Evolutionary conservation across 2,329 filamentous ascomycete genomes (phyloP), one percentile per base, ranked within the genome.

Genomic region (Sclerotinia trifoliorum): DNA sequence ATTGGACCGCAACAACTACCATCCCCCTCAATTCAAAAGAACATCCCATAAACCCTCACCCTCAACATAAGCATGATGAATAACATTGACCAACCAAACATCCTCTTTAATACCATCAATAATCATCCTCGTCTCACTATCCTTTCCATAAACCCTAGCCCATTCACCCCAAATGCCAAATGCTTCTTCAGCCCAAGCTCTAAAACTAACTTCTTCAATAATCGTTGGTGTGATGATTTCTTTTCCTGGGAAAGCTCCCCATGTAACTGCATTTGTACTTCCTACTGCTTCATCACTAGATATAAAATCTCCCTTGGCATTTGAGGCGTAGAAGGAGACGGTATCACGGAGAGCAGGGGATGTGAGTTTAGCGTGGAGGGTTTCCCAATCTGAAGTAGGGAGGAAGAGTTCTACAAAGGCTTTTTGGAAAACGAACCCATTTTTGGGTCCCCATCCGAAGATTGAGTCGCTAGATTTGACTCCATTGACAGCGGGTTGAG

Each of bases 351-450:
- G 81, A 66, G 87, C 86, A 1, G 63, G 35, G 48, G 85, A 80
- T 15, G 80, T 81, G 65, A 98, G 85, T 69, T 87, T 85, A 5
- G 84, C 83, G 71, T 86, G 85, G 44, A 99, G 83, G 1, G 78
- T 78, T 21, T 81, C 79, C 89, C 93, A 98, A 78, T 94, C 91
- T 0, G 84, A 79, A 0, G 83, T 81, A 0, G 94, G 89, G 68
- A 96, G 81, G 83, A 99, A 99, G 81, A 98, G 93, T 79, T 99
- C 95, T 64, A 99, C 93, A 79, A 99, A 99, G 0, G 94, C 91
- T 80, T 98, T 99, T 77, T 99, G 95, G 82, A 97, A 99, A 60
- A 98, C 93, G 78, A 96, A 98, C 24, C 95, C 95, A 75, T 94
- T 89, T 62, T 86, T 86, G 0, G 95, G 95, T 1, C 95, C 95